Base-by-base conservation (phyloP, 345 rosid species). In the Linum lewisii region DNA sequence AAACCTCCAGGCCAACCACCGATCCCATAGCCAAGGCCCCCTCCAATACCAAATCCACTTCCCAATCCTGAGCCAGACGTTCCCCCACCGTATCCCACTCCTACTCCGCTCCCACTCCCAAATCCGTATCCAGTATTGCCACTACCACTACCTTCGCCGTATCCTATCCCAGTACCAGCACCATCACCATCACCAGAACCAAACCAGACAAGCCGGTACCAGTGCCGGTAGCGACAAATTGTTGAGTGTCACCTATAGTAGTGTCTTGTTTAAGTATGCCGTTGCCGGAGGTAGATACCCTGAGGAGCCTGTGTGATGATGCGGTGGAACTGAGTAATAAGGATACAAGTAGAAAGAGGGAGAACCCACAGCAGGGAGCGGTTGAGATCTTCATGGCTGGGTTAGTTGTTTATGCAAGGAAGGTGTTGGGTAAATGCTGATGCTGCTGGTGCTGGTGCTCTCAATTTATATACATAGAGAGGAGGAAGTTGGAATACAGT, bases 101-200 rank as follows among this genome's bases (percentile, higher is more conserved):
- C 57, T 5, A 54, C 24, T 14, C 57, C 57, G 47, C 47, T 16
- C 16, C 47, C 47, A 16, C 47, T 42, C 47, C 47, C 47, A 16
- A 42, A n/a, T 3, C 66, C 75, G 14, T 21, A 21, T 6, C 67
- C 73, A 18, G 7, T 24, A 6, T 50, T 62, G 21, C 32, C 18
- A 54, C 57, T 32, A 24, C 47, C 18, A 3, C 14, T 16, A 10
- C 47, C 47, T 3, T 14, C 9, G 26, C 57, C 57, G 15, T 54
- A 54, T 23, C 57, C 57, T 15, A 54, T 24, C 26, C 57, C 57
- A 7, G 26, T 5, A 5, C 57, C 57, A 13, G 9, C 9, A 13
- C 57, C 57, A 15, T 0, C 1, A 23, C 57, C 57, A 51, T 16
- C 11, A 15, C 55, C 55, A 21, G 29, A 5, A 22, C 57, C 57